These are phyloP conservation scores for Eleusine indica DNA, from an alignment of 176 grass and related monocot species.

Conservation along the genomic window DNA sequence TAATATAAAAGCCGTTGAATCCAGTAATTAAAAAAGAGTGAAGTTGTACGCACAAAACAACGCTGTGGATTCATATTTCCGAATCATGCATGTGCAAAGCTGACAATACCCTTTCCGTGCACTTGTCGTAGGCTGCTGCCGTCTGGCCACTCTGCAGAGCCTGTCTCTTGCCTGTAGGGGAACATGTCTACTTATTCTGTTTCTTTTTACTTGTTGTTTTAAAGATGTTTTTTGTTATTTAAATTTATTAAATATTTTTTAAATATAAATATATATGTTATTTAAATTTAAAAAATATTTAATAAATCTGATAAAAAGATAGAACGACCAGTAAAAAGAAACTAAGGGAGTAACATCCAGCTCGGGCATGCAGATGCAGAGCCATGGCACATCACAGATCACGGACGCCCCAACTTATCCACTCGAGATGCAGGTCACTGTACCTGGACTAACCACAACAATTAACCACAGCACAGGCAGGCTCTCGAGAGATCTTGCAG, in stretches of 20 bases:
- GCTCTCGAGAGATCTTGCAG: not conserved
- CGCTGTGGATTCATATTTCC: not conserved
- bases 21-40: not conserved
- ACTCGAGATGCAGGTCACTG: not conserved
- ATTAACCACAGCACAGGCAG: not conserved
- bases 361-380: no score
- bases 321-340: no score
- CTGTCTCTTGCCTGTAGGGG: not conserved
- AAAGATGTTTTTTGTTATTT: no score
- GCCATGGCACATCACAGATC: not conserved
- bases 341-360: no score
- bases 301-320: no score
- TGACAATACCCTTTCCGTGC: not conserved
- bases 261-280: no score
- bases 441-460: not conserved
- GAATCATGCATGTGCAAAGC: not conserved
- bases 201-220: no score
- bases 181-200: conserved; percentile 20
- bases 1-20: no score
- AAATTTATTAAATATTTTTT: no score
- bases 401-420: not conserved
- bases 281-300: no score
- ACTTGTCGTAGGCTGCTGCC: not conserved
- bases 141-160: not conserved
- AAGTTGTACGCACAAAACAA: no score